A percentile compares a stretch with the other conserved stretches of the same genome.
Conservation (phyloP, 176 grass and related monocot species). For the Poa pratensis region DNA sequence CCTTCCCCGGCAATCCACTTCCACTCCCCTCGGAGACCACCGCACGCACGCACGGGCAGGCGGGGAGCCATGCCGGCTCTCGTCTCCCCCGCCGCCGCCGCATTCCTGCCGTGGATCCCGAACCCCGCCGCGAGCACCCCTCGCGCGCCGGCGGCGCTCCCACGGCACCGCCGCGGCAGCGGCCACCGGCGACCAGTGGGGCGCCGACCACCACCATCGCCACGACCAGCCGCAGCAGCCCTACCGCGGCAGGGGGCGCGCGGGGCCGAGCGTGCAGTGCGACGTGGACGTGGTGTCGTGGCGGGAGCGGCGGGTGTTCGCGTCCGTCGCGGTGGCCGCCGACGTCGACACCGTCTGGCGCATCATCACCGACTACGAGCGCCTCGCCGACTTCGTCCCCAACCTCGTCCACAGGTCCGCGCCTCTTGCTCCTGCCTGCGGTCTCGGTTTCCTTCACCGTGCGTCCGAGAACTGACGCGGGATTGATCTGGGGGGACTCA, state of each 20-base stretch:
- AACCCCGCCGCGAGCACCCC: background rate
- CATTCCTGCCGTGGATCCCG: conserved; percentile 18
- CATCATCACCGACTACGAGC: conserved; percentile 95
- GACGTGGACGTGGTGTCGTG: conserved; percentile 93
- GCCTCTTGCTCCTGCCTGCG: background rate
- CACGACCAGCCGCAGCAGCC: background rate
- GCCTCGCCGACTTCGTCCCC: conserved; percentile 89
- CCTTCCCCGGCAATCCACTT: too few relatives aligned
- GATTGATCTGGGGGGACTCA: too few relatives aligned
- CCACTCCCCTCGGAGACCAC: background rate
- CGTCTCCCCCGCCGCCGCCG: conserved; percentile 39
- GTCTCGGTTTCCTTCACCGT: background rate
- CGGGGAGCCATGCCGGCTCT: conserved; percentile 40
- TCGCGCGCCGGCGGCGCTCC: conserved; percentile 36
- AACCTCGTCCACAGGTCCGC: conserved; percentile 88
- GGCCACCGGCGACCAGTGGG: conserved; percentile 54
- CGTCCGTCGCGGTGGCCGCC: conserved; percentile 68
- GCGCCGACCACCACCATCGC: conserved; percentile 30
- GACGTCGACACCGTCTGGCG: conserved; percentile 85
- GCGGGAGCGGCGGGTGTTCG: conserved; percentile 80
- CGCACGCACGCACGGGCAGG: background rate
- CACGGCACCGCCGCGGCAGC: conserved; percentile 22
- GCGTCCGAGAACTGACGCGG: background rate
- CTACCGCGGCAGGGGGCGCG: background rate
- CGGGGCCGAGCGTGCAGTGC: conserved; percentile 56